Evolutionary conservation across 768 basidiomycete genomes (phyloP), one percentile per base, ranked within the genome.

Genomic region (Gyrodon lividus): DNA sequence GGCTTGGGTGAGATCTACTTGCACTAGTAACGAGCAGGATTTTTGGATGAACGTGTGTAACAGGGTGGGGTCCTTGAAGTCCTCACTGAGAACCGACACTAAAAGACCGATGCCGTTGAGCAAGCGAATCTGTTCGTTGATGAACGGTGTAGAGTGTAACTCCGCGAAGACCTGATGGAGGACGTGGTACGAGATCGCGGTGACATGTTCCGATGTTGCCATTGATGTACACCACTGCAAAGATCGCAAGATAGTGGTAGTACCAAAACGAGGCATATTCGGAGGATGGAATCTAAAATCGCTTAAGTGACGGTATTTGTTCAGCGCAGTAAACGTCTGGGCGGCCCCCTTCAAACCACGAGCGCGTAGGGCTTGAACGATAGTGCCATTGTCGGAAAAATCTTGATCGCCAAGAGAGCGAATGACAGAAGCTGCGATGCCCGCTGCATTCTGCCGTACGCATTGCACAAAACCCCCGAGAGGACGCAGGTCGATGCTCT

Each of bases 111-210:
- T 70, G 2, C 82, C 79, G 49, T 91, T 86, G 35, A 94, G 62
- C 24, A 86, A 71, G 12, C 95, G 83, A 35, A 83, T 68, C 63
- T 95, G 90, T 64, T 96, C 92, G 64, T 91, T 89, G 54, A 96
- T 78, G 34, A 97, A 76, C 17, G 85, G 85, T 0, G 83, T 81
- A 9, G 70, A 66, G 51, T 89, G 80, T 8, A 92, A 70, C 35
- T 77, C 76, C 5, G 83, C 76, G 55, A 95, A 82, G 13, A 96
- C 74, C 45, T 81, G 79, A 51, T 87, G 86, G 23, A 92, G 66
- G 48, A 90, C 78, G 54, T 94, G 91, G 64, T 90, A 94, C 5
- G 84, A 82, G 43, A 82, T 82, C 10, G 86, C 79, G n/a, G 72
- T 70, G 22, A 68, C 70, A 37, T 79, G 71, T 17, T 76, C 74